Percentiles rank a stretch among this genome's conserved stretches.
Evolutionary conservation across 1,284 basidiomycete species (phyloP).

Genomic region (Fomitopsis betulina): DNA sequence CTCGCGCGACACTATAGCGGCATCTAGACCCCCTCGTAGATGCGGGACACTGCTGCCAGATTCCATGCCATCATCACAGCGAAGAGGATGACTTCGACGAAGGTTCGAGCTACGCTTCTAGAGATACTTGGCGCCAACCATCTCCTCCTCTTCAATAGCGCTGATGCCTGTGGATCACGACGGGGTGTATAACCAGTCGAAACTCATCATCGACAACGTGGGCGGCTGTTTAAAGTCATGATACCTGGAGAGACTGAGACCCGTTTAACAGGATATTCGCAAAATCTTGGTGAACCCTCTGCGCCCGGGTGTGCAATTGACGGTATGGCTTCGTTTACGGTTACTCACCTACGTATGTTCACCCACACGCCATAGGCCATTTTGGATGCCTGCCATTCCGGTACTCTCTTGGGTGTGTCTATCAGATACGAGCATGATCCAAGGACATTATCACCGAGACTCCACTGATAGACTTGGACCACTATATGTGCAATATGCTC

Average conservation of each 20-base stretch:
- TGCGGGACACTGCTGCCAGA: conserved; percentile 13
- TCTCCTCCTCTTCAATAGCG: neutral
- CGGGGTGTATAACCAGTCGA: neutral
- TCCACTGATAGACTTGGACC: neutral
- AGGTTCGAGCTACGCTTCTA: neutral
- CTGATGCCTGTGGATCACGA: conserved; percentile 6
- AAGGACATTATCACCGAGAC: neutral
- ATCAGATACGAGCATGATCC: neutral
- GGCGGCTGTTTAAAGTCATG: neutral
- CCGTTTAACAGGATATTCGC: conserved; percentile 1
- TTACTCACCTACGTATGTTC: neutral
- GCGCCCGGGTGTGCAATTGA: neutral
- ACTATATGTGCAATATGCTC: neutral
- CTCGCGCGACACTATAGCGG: neutral
- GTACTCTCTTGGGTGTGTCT: conserved; percentile 8
- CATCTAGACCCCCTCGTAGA: neutral
- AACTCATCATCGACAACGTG: conserved; percentile 14
- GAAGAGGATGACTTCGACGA: conserved; percentile 10
- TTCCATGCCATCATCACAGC: conserved; percentile 4
- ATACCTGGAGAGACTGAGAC: neutral
- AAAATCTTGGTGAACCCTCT: conserved; percentile 5
- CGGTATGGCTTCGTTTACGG: neutral
- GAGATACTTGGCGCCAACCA: neutral
- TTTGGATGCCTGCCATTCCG: conserved; percentile 9
- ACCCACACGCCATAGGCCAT: conserved; percentile 1